Conservation (phyloP, 2,329 filamentous ascomycete genomes). For the Plectosphaerella sp. region DNA sequence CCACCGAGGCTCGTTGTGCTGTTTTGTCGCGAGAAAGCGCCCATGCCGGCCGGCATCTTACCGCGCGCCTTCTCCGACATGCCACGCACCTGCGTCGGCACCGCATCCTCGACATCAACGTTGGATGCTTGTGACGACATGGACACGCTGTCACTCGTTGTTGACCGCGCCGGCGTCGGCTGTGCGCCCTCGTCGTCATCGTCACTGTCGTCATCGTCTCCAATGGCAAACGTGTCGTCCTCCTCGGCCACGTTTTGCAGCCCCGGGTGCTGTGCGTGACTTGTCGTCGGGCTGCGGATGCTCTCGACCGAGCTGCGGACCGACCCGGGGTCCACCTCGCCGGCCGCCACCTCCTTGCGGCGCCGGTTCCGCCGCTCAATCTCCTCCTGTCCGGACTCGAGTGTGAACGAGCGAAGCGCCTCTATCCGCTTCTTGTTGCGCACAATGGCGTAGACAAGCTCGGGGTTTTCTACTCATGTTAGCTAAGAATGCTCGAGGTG, state of each 20-base stretch:
- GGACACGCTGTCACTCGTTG: conserved; percentile 58
- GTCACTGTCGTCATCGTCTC: conserved; percentile 64
- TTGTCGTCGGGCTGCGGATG: conserved; percentile 55
- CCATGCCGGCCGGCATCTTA: conserved; percentile 83
- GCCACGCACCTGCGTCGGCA: conserved; percentile 77
- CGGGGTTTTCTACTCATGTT: conserved; percentile 61
- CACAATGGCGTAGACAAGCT: conserved; percentile 74
- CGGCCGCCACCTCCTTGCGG: conserved; percentile 57
- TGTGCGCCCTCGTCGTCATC: conserved; percentile 48
- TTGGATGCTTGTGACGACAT: conserved; percentile 64
- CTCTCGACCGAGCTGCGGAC: conserved; percentile 64
- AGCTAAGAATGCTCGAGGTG: not conserved
- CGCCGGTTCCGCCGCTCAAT: conserved; percentile 74
- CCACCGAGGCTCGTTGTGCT: conserved; percentile 77
- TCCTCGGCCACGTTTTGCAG: conserved; percentile 65
- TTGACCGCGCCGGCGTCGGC: conserved; percentile 57
- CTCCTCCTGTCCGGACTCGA: conserved; percentile 89
- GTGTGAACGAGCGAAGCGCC: conserved; percentile 77
- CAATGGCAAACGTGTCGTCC: conserved; percentile 80
- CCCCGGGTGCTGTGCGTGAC: conserved; percentile 47
- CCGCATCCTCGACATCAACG: conserved; percentile 60
- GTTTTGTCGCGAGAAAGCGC: conserved; percentile 85
- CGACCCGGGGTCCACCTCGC: conserved; percentile 46
- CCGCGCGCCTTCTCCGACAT: conserved; percentile 98
- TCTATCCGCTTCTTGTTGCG: conserved; percentile 81